Evolutionary conservation across 1,139 yeast species (phyloP), one percentile per base, ranked within the genome.

Genomic region (Pichia terricola): DNA sequence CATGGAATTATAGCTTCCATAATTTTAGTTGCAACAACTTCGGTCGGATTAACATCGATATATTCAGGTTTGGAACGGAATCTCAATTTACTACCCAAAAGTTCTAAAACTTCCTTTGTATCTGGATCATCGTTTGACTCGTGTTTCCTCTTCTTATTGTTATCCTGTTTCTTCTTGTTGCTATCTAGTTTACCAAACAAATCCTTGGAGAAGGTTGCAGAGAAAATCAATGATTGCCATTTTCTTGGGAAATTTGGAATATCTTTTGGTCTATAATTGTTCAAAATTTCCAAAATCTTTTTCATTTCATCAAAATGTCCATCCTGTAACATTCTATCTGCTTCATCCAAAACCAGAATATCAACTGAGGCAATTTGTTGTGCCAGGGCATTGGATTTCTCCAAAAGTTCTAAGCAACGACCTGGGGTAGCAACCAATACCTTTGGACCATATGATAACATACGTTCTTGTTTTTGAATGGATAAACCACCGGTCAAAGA

Each of bases 371-470:
- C 73, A 51, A 88, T 68, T 56, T 79, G 69, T 28, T 68, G 65
- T 7, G 79, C 70, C 35, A 79, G 53, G 1, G 70, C 74, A 31
- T 69, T 68, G 47, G 79, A 77, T 50, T 79, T 79, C 60, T 83
- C 85, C 37, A 91, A 57, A 34, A 91, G 63, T 59, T 94, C 98
- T 45, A 88, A 70, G 59, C 86, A 79, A 52, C 99, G 77, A 37
- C 99, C 99, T 0, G 99, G 98, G 0, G 98, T 94, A 2, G 96
- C 97, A 33, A 94, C 94, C 26, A 94, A 67, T 28, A 91, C 75
- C 4, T 83, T 88, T 1, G 97, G 94, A 7, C 82, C 80, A 56
- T 79, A 75, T 10, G 72, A 70, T 45, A 94, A 66, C 43, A 85
- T 64, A 58, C 98, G 73, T 57, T 83, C 85, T 65, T 94, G 98